Percentiles rank a stretch among this genome's conserved stretches.
Evolutionary conservation across 1,284 basidiomycete species (phyloP).

Genomic region (Chiua sp.): DNA sequence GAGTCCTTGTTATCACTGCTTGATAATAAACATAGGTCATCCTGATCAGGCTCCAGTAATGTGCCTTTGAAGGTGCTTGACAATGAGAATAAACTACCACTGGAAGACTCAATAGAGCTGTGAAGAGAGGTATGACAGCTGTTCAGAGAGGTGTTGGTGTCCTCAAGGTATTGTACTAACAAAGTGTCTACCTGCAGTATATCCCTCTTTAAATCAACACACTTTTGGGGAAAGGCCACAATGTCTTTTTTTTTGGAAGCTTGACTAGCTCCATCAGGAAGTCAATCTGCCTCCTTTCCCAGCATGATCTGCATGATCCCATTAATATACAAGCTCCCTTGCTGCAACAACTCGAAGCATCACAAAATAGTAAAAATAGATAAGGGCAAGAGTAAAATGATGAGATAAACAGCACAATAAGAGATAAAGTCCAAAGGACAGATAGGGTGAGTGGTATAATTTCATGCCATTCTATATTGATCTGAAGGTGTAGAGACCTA

Average conservation of each 20-base stretch:
- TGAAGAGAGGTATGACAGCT: constrained; percentile 5
- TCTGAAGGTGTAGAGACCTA: no score
- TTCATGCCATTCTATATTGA: no score
- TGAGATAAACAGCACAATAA: no score
- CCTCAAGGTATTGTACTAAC: neutral
- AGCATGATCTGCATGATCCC: no score
- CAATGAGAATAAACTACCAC: neutral
- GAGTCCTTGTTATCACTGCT: neutral
- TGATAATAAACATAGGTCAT: neutral
- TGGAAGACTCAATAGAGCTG: neutral
- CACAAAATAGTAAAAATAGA: no score
- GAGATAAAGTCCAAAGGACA: no score
- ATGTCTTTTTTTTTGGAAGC: neutral
- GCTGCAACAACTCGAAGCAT: no score
- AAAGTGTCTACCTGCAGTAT: neutral
- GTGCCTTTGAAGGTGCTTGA: constrained; percentile 5
- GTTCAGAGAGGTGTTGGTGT: constrained; percentile 9
- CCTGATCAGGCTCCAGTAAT: neutral
- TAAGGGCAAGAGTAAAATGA: no score
- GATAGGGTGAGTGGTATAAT: no score
- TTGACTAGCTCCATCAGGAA: constrained; percentile 3
- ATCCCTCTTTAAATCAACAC: constrained; percentile 5
- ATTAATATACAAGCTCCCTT: no score
- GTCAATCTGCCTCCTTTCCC: no score
- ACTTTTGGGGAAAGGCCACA: neutral